These are phyloP conservation scores for Talaromyces atroroseus DNA, from an alignment of 2,329 filamentous ascomycete genomes.

Conservation along the genomic window DNA sequence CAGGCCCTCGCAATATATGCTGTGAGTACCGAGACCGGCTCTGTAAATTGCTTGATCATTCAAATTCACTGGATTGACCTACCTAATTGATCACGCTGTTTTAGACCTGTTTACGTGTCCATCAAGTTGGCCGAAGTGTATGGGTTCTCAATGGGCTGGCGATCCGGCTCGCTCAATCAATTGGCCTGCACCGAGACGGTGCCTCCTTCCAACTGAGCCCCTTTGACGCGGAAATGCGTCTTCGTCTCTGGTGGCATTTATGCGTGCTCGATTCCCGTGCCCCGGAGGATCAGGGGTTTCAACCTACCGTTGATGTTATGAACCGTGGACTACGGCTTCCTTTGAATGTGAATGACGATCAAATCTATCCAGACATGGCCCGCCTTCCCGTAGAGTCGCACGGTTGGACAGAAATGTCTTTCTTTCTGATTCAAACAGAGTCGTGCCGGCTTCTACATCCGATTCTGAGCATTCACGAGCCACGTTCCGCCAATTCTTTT, in stretches of 20 bases:
- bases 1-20: conserved; percentile 19
- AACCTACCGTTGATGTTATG: conserved; percentile 55
- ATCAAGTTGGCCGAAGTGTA: conserved; percentile 37
- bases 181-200: conserved; percentile 58
- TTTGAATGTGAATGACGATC: conserved; percentile 35
- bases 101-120: conserved; percentile 50
- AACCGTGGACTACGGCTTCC: conserved; percentile 29
- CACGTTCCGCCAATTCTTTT: conserved; percentile 10
- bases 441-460: conserved; percentile 18
- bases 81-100: conserved; percentile 45
- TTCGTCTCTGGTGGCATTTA: conserved; percentile 57
- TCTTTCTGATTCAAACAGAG: conserved; percentile 19
- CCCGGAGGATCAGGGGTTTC: conserved; percentile 56
- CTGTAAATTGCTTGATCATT: background rate
- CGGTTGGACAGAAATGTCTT: conserved; percentile 17
- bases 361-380: conserved; percentile 15
- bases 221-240: conserved; percentile 56
- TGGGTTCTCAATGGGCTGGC: conserved; percentile 56
- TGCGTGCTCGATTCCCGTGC: conserved; percentile 45
- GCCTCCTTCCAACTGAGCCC: conserved; percentile 47
- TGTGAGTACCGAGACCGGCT: conserved; percentile 18
- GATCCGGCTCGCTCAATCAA: conserved; percentile 54
- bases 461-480: conserved; percentile 13
- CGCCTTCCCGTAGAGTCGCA: conserved; percentile 13
- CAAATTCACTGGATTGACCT: background rate